Base-by-base conservation (phyloP, 371 early-diverging fungal genomes). In the Haplosporangium sp. region DNA sequence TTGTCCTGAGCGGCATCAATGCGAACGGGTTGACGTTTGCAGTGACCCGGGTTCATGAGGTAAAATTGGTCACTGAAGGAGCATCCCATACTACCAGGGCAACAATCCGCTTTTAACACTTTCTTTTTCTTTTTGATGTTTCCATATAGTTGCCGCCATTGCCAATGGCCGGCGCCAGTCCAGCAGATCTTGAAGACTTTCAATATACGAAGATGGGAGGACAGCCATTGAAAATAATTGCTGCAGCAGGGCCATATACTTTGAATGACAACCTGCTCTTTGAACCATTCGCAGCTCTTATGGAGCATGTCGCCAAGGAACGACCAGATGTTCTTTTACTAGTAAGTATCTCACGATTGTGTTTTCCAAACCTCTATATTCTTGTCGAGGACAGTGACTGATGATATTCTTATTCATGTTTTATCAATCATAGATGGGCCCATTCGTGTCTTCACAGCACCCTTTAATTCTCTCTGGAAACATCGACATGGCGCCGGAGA, bases 231-330 rank as follows among this genome's bases (percentile, higher is more conserved):
- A 89, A 86, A 43, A 85, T 95, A 18, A 64, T 94, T 12, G 80
- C 91, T 13, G 94, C 96, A 5, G 80, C 92, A 0, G 98, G 98
- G 0, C 98, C 98, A 4, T 98, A 86, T 73, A 95, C 96, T 5
- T 68, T 95, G 41, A 87, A 88, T 14, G 91, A 86, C 59, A 91
- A 92, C 66, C 82, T 95, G 12, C 75, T 86, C 16, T 98, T 89
- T 64, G 93, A 92, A 64, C 95, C 96, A 0, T 83, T 96, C 59
- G 84, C 86, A 12, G 95, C 88, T 8, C 80, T 98, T 40, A 76
- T 93, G 14, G 74, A 84, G 0, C 85, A 84, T 16, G 85, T 92
- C 45, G 55, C 80, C 37, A 59, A 72, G 11, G 88, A 93, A 5
- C 71, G 82, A 50, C 97, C 98, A 1, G 92, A 96, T 75, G 85